These are phyloP conservation scores for Triticum timopheevii DNA, from an alignment of 176 grass and related monocot genomes.

Conservation along the genomic window DNA sequence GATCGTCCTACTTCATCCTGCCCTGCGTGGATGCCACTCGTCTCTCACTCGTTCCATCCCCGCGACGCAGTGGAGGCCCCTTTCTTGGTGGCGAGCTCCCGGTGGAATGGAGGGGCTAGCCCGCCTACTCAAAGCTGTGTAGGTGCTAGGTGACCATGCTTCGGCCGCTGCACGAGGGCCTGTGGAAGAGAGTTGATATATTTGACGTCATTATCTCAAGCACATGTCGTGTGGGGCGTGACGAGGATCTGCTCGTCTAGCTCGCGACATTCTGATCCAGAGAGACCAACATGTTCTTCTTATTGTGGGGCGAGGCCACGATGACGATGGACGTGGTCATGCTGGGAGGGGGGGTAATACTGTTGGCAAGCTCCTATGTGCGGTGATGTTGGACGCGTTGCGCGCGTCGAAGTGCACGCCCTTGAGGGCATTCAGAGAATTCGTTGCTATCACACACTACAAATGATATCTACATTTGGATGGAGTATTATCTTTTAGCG, in stretches of 20 bases:
- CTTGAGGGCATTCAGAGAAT: slow-evolving; percentile 49
- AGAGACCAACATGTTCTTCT: slow-evolving; percentile 43
- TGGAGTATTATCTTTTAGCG: too few relatives aligned
- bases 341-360: neutral
- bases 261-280: slow-evolving; percentile 36
- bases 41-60: neutral
- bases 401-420: slow-evolving; percentile 37
- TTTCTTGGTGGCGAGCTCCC: neutral
- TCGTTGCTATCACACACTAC: too few relatives aligned
- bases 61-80: neutral
- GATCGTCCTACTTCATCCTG: slow-evolving; percentile 16
- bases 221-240: slow-evolving; percentile 7
- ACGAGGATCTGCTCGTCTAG: slow-evolving; percentile 21
- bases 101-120: slow-evolving; percentile 41
- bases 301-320: slow-evolving; percentile 57
- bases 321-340: slow-evolving; percentile 33
- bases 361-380: neutral
- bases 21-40: neutral
- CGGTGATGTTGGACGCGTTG: neutral
- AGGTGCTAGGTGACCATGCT: slow-evolving; percentile 47
- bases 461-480: too few relatives aligned
- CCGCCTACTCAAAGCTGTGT: slow-evolving; percentile 11
- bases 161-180: slow-evolving; percentile 2
- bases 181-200: slow-evolving; percentile 39
- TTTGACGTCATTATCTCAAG: slow-evolving; percentile 25